These are phyloP conservation scores for Myriosclerotinia scirpicola DNA, from an alignment of 2,329 filamentous ascomycete species.

Conservation along the genomic window DNA sequence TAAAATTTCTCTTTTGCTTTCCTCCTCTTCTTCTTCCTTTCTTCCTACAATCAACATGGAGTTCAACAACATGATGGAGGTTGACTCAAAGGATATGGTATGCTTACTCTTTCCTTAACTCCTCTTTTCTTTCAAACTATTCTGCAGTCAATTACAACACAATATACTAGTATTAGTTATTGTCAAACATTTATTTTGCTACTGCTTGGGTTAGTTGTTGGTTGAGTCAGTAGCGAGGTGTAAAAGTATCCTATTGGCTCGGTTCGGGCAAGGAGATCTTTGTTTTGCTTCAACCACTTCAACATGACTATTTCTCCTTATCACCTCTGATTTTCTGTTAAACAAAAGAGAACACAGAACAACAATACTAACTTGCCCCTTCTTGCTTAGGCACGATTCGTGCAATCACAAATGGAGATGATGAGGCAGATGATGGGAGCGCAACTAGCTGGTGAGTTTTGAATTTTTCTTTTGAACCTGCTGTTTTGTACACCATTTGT, in stretches of 20 bases:
- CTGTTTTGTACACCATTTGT: background rate
- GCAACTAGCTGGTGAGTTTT: background rate
- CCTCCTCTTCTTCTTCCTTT: background rate
- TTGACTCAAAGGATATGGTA: background rate
- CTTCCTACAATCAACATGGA: background rate
- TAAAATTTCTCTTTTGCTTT: background rate
- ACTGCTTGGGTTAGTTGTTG: background rate
- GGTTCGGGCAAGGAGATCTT: background rate
- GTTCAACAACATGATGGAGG: background rate
- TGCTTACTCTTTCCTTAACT: background rate
- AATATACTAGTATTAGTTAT: background rate
- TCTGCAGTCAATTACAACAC: background rate
- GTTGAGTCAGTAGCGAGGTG: background rate
- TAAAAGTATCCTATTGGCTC: slow-evolving; percentile 4
- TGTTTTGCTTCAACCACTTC: background rate
- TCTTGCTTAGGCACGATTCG: background rate
- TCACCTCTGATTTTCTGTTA: background rate
- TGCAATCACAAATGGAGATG: background rate
- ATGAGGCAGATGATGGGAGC: background rate
- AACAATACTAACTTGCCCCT: background rate
- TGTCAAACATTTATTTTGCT: background rate
- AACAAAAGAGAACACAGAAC: background rate
- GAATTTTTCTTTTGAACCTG: background rate
- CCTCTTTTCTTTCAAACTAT: background rate
- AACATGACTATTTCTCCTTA: background rate